Percentiles rank a stretch among this genome's conserved stretches.
These are phyloP conservation scores for Chloranthus sessilifolius DNA, from an alignment of 164 flowering plant genomes.

Conservation along the genomic window DNA sequence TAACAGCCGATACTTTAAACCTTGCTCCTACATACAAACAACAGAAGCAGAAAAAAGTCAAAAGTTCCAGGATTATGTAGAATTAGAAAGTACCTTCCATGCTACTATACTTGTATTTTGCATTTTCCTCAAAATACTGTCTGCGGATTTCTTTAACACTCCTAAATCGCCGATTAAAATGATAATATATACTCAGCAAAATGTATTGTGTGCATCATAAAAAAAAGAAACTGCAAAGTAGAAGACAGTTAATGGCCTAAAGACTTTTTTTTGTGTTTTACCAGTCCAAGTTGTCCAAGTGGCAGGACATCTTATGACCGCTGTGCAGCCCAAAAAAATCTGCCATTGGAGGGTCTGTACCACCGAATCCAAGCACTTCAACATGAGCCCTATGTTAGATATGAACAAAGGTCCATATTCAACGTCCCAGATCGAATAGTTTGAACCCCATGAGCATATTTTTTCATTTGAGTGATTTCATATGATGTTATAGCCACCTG, in stretches of 20 bases:
- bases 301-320: too few relatives aligned
- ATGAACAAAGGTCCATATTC: too few relatives aligned
- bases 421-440: too few relatives aligned
- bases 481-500: too few relatives aligned
- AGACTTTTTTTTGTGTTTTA: too few relatives aligned
- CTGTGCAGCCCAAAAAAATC: neutral
- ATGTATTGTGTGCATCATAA: neutral
- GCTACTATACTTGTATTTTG: conserved; percentile 18
- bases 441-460: too few relatives aligned
- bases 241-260: neutral
- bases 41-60: neutral
- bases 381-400: too few relatives aligned
- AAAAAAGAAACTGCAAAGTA: neutral
- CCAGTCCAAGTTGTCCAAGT: too few relatives aligned
- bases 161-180: conserved; percentile 33
- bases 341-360: neutral
- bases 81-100: conserved; percentile 34
- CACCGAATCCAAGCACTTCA: neutral
- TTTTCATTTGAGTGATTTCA: too few relatives aligned
- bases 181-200: neutral
- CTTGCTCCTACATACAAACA: neutral
- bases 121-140: conserved; percentile 37
- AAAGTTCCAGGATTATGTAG: conserved; percentile 1
- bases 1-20: too few relatives aligned
- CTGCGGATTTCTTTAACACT: conserved; percentile 68